Base-by-base conservation (phyloP, 495 filamentous ascomycete genomes). In the Xylaria intraflava region DNA sequence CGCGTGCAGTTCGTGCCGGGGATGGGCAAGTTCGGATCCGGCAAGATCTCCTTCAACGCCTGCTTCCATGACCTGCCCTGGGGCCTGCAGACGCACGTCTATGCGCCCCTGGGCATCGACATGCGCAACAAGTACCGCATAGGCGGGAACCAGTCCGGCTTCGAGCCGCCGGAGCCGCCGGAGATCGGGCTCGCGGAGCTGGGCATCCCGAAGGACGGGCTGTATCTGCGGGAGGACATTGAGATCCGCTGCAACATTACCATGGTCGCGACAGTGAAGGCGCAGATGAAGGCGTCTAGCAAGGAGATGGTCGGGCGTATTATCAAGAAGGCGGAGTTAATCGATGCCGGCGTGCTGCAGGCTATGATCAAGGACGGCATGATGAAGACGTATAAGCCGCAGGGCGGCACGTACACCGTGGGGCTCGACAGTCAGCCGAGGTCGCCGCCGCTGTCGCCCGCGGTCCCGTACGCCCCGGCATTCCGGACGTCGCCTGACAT, bases 221-320 rank as follows among this genome's bases (percentile, higher is more conserved):
- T 91, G 5, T 90, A 87, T 65, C 64, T 89, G n/a, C 73, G 81
- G 14, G 86, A 90, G 65, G 87, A 89, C 46, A 81, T 88, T 35
- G 81, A 87, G 46, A 82, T 91, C 68, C 78, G 78, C 60, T 86
- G 82, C 71, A 89, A 89, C 57, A 67, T 87, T 30, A 76, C 84
- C 51, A 70, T 88, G 61, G 73, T 81, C 4, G 64, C 71, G 11
- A 87, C 88, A 54, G 85, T 91, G 36, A 88, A 84, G 69, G 74
- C 73, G 57, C 85, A 85, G 53, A 70, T 86, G 55, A 85, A 85
- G 62, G 78, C 83, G 51, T 76, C 84, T 5, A 79, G 83, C 53
- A 75, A 72, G 43, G 76, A 82, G 49, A 77, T 91, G 65, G 82
- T 89, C 0, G 70, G 78, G 51, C 72, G 83, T 14, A 74, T 90